phyloP scores from a whole-genome alignment of 2,329 filamentous ascomycete genomes.

The Anthostomella pinea region DNA sequence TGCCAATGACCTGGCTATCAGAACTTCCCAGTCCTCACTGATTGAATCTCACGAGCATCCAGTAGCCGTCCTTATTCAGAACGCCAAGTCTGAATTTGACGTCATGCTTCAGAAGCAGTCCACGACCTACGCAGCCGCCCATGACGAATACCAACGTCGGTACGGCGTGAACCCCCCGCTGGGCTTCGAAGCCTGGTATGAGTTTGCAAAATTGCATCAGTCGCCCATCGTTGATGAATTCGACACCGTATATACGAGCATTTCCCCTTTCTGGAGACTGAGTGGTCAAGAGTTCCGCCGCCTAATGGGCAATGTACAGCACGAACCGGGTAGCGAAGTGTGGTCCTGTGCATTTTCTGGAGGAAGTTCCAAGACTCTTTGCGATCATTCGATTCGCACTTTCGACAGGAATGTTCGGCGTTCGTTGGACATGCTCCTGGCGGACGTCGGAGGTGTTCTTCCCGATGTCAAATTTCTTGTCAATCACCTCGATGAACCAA shows the following conservation, averaged over 20 bases:
- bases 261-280: slow-evolving; percentile 41
- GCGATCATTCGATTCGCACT: slow-evolving; percentile 31
- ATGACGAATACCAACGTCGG: slow-evolving; percentile 40
- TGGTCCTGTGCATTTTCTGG: slow-evolving; percentile 37
- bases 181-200: slow-evolving; percentile 46
- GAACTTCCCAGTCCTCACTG: slow-evolving; percentile 9
- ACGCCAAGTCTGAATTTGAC: slow-evolving; percentile 31
- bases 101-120: slow-evolving; percentile 37
- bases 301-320: slow-evolving; percentile 27
- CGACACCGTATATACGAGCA: slow-evolving; percentile 38
- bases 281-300: slow-evolving; percentile 33
- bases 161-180: slow-evolving; percentile 43
- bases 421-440: slow-evolving; percentile 32
- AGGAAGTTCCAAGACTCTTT: slow-evolving; percentile 26
- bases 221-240: slow-evolving; percentile 51
- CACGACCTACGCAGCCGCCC: slow-evolving; percentile 32
- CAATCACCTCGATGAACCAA: slow-evolving; percentile 48
- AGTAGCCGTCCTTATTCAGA: slow-evolving; percentile 30
- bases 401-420: slow-evolving; percentile 34
- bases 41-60: slow-evolving; percentile 31
- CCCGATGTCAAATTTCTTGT: slow-evolving; percentile 42
- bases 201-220: slow-evolving; percentile 37
- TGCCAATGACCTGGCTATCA: slow-evolving; percentile 26
- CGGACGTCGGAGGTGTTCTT: slow-evolving; percentile 22
- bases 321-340: slow-evolving; percentile 30